Conservation (phyloP, 371 early-diverging fungal genomes). For the Mucor mucedo region DNA sequence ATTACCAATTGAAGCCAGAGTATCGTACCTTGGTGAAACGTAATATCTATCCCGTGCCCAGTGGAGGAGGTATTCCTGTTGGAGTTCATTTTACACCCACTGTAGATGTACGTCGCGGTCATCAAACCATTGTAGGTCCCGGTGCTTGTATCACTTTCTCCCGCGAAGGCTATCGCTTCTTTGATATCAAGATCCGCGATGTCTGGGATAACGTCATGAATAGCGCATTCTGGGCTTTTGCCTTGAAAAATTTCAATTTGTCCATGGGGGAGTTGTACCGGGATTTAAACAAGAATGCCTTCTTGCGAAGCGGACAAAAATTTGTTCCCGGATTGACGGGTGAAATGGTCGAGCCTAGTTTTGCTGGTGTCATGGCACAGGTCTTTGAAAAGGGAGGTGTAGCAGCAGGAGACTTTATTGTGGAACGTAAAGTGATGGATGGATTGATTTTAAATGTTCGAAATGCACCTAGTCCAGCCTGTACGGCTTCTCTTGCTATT, state of each 20-base stretch:
- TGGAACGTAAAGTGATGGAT: conserved; percentile 43
- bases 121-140: conserved; percentile 51
- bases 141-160: conserved; percentile 52
- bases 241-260: conserved; percentile 37
- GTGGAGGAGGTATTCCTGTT: conserved; percentile 48
- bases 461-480: conserved; percentile 51
- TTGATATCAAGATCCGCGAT: conserved; percentile 38
- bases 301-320: conserved; percentile 37
- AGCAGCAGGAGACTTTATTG: conserved; percentile 47
- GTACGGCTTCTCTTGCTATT: conserved; percentile 47
- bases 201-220: conserved; percentile 36
- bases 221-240: conserved; percentile 39
- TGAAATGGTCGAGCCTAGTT: conserved; percentile 54
- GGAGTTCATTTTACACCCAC: conserved; percentile 53
- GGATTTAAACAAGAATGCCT: conserved; percentile 42
- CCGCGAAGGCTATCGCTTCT: conserved; percentile 48
- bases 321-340: conserved; percentile 33
- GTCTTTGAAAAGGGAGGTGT: conserved; percentile 48
- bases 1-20: conserved; percentile 49
- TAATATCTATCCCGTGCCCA: conserved; percentile 52
- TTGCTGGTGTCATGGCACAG: conserved; percentile 48
- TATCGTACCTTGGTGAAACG: conserved; percentile 37
- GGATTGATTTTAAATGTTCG: conserved; percentile 43
- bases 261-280: conserved; percentile 45
- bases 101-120: conserved; percentile 44